phyloP scores from a whole-genome alignment of 2,329 filamentous ascomycete genomes.

The Cercospora nicotianae region DNA sequence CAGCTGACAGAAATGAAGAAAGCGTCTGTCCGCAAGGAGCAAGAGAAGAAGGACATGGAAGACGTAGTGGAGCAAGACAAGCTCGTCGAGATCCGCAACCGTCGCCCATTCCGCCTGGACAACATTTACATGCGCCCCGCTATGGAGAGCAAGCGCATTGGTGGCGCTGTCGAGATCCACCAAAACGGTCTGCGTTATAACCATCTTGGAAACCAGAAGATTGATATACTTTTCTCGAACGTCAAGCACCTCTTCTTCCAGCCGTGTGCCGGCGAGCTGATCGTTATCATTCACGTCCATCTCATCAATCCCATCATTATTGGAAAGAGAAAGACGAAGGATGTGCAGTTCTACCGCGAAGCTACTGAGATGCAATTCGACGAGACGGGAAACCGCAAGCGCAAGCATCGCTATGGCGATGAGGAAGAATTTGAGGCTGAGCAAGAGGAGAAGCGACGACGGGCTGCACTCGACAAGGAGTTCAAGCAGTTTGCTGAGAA shows the following conservation, averaged over 20 bases:
- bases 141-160: constrained; percentile 94
- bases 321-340: constrained; percentile 98
- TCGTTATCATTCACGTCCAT: constrained; percentile 97
- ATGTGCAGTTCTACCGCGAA: constrained; percentile 97
- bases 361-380: constrained; percentile 98
- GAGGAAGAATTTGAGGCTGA: constrained; percentile 99
- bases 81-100: constrained; percentile 89
- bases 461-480: constrained; percentile 88
- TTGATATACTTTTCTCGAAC: constrained; percentile 96
- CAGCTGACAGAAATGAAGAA: constrained; percentile 97
- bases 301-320: constrained; percentile 98
- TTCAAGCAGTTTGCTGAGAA: constrained; percentile 98
- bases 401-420: constrained; percentile 95
- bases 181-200: constrained; percentile 95
- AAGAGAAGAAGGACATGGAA: constrained; percentile 99
- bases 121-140: constrained; percentile 95
- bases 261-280: constrained; percentile 91
- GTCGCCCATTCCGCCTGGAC: constrained; percentile 83
- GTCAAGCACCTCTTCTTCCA: constrained; percentile 99
- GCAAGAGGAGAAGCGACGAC: constrained; percentile 88
- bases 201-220: constrained; percentile 78
- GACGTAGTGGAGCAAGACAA: constrained; percentile 99
- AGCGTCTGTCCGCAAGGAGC: constrained; percentile 84
- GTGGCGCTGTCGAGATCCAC: constrained; percentile 94
- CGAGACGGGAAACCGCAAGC: constrained; percentile 95